These are phyloP conservation scores for Euphrasia confusa DNA, from an alignment of 257 asterid species.

Conservation along the genomic window DNA sequence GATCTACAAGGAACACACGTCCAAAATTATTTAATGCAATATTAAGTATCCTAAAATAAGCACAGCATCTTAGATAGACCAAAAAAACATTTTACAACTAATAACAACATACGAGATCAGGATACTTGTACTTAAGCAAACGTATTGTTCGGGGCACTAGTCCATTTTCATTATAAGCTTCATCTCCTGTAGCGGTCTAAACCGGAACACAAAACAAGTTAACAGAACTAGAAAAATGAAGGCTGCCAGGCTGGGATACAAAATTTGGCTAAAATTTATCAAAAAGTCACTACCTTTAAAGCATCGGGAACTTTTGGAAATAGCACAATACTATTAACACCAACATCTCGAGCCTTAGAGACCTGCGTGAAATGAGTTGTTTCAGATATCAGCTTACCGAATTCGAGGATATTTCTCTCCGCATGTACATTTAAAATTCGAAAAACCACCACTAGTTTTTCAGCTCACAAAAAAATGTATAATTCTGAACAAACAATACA, in stretches of 20 bases:
- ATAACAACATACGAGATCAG: slow-evolving; percentile 74
- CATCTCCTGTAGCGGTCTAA: slow-evolving; percentile 82
- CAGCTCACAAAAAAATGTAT: not conserved
- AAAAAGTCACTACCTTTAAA: slow-evolving; percentile 48
- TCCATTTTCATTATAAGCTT: slow-evolving; percentile 90
- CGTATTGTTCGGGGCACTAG: slow-evolving; percentile 86
- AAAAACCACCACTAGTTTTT: no score
- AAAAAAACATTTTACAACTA: slow-evolving; percentile 2
- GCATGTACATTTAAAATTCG: not conserved
- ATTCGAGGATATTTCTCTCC: slow-evolving; percentile 1
- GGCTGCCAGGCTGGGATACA: slow-evolving; percentile 6
- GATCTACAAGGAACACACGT: slow-evolving; percentile 37
- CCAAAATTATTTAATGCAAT: slow-evolving; percentile 14
- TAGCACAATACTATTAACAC: slow-evolving; percentile 94
- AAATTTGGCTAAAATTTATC: no score
- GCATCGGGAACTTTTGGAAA: slow-evolving; percentile 98
- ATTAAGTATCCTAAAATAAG: not conserved
- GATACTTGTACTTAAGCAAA: slow-evolving; percentile 83
- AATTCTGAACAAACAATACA: slow-evolving; percentile 3
- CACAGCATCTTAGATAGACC: slow-evolving; percentile 11
- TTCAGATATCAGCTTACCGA: slow-evolving; percentile 12
- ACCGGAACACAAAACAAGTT: slow-evolving; percentile 17
- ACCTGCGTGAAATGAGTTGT: slow-evolving; percentile 47
- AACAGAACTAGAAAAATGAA: slow-evolving; percentile 5
- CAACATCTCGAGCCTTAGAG: slow-evolving; percentile 85